Evolutionary conservation across 2,329 filamentous ascomycete genomes (phyloP).

Genomic region (Didymellaceae sp.): DNA sequence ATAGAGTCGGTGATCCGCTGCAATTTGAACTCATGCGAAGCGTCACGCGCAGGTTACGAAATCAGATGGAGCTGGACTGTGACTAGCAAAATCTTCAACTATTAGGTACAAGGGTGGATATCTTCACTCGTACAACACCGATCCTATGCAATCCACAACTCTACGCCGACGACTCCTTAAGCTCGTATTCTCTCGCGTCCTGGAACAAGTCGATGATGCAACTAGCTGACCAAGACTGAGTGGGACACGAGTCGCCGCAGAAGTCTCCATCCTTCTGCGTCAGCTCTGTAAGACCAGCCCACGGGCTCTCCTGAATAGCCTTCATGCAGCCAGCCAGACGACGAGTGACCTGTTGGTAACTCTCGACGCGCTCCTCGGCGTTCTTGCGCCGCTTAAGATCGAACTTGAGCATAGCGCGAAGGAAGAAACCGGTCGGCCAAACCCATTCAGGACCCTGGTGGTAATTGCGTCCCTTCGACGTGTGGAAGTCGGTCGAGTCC

Average conservation of each 20-base stretch:
- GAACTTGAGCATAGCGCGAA: slow-evolving; percentile 89
- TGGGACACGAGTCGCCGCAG: slow-evolving; percentile 91
- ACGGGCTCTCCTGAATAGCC: slow-evolving; percentile 78
- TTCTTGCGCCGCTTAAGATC: slow-evolving; percentile 76
- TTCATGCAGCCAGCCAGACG: slow-evolving; percentile 83
- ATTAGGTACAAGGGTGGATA: slow-evolving; percentile 3
- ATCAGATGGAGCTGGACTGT: too few relatives aligned
- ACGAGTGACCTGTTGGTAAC: slow-evolving; percentile 92
- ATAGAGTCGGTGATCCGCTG: too few relatives aligned
- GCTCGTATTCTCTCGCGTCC: slow-evolving; percentile 67
- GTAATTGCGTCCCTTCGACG: slow-evolving; percentile 94
- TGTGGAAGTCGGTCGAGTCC: slow-evolving; percentile 88
- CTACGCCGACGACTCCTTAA: slow-evolving; percentile 16
- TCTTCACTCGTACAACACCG: not conserved
- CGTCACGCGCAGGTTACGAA: too few relatives aligned
- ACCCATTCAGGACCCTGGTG: slow-evolving; percentile 98
- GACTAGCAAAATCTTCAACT: not conserved
- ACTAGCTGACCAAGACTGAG: slow-evolving; percentile 94
- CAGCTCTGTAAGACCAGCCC: slow-evolving; percentile 91
- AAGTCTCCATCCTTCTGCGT: slow-evolving; percentile 87
- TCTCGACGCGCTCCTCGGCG: slow-evolving; percentile 75
- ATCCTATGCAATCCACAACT: not conserved
- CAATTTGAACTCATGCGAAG: too few relatives aligned
- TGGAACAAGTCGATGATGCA: slow-evolving; percentile 96
- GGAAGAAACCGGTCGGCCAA: slow-evolving; percentile 96